These are phyloP conservation scores for Myriangium duriaei DNA, from an alignment of 2,329 filamentous ascomycete genomes.

Conservation along the genomic window DNA sequence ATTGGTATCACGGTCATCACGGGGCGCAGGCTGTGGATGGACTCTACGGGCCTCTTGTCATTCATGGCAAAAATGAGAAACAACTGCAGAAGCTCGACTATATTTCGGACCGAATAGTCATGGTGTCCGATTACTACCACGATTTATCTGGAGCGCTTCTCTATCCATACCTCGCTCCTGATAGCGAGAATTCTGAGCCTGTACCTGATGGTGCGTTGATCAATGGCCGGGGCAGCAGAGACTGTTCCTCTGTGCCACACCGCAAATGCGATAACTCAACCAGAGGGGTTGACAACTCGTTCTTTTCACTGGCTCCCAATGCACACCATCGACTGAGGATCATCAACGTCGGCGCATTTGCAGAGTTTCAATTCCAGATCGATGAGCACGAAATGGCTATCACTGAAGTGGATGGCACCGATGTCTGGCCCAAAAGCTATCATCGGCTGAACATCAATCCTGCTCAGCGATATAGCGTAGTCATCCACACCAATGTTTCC, in stretches of 20 bases:
- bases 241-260: conserved; percentile 26
- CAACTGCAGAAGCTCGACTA: conserved; percentile 29
- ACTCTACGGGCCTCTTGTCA: conserved; percentile 46
- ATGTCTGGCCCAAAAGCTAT: conserved; percentile 43
- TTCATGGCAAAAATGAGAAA: conserved; percentile 40
- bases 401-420: conserved; percentile 55
- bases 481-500: conserved; percentile 41
- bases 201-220: conserved; percentile 34
- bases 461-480: conserved; percentile 56
- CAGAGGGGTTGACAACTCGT: conserved; percentile 17
- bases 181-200: conserved; percentile 44
- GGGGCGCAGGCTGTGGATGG: conserved; percentile 48
- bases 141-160: conserved; percentile 37
- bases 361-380: conserved; percentile 53
- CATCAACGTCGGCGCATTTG: conserved; percentile 52
- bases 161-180: conserved; percentile 40
- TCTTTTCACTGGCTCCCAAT: conserved; percentile 28
- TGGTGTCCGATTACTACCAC: conserved; percentile 58
- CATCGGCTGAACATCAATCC: conserved; percentile 51
- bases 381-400: conserved; percentile 52
- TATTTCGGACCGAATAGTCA: conserved; percentile 45
- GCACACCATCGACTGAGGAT: conserved; percentile 47
- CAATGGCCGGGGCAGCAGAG: conserved; percentile 27
- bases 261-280: conserved; percentile 25
- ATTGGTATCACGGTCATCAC: conserved; percentile 53